Conservation (phyloP, 2,329 filamentous ascomycete species). For the Hawksworthiomyces lignivorus region DNA sequence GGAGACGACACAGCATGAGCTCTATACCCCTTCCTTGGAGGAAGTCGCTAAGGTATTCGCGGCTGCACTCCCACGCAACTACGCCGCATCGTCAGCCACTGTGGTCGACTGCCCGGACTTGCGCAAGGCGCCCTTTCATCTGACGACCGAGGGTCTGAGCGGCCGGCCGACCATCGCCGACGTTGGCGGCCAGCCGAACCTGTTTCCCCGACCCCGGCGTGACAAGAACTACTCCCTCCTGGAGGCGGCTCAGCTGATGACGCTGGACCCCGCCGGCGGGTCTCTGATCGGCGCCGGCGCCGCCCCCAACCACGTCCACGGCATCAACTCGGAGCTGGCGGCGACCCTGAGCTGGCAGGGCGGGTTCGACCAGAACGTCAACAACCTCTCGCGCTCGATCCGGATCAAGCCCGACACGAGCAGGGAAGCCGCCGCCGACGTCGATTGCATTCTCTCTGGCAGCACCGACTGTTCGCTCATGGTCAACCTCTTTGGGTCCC, state of each 20-base stretch:
- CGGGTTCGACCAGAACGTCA: slow-evolving; percentile 12
- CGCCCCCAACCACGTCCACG: slow-evolving; percentile 32
- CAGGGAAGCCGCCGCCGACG: slow-evolving; percentile 15
- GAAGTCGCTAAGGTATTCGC: no score
- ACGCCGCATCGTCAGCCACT: neutral
- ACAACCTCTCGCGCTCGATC: slow-evolving; percentile 19
- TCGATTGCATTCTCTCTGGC: neutral
- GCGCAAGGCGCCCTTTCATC: slow-evolving; percentile 26
- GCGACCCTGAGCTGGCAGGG: slow-evolving; percentile 27
- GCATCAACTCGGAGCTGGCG: slow-evolving; percentile 34
- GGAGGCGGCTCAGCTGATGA: slow-evolving; percentile 26
- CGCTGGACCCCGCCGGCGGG: slow-evolving; percentile 25
- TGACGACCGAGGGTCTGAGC: slow-evolving; percentile 31
- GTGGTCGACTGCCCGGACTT: slow-evolving; percentile 26
- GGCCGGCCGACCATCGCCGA: slow-evolving; percentile 33
- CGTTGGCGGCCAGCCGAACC: slow-evolving; percentile 34
- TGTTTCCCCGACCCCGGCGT: slow-evolving; percentile 28
- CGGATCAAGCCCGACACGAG: slow-evolving; percentile 20
- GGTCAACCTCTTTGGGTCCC: slow-evolving; percentile 33
- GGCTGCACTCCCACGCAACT: neutral
- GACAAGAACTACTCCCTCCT: slow-evolving; percentile 26
- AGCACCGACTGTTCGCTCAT: slow-evolving; percentile 30
- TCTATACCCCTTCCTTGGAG: no score
- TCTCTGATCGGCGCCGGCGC: slow-evolving; percentile 34
- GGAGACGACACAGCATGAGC: no score